Conservation (phyloP, 2,329 filamentous ascomycete genomes). For the Nectriaceae sp. region DNA sequence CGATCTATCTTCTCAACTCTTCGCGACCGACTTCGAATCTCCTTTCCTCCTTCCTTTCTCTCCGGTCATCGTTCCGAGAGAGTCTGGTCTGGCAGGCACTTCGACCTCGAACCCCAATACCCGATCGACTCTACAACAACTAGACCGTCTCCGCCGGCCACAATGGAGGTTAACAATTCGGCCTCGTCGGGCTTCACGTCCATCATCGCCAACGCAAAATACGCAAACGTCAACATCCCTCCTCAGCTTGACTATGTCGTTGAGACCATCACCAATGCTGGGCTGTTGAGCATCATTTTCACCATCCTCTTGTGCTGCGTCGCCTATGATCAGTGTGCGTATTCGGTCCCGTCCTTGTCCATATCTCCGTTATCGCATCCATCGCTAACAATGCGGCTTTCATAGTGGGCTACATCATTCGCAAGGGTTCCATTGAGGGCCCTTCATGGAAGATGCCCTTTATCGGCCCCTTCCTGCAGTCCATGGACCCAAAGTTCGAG, state of each 20-base stretch:
- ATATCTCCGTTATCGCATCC: not conserved
- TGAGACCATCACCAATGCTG: constrained; percentile 58
- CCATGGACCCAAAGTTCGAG: constrained; percentile 86
- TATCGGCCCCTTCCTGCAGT: constrained; percentile 94
- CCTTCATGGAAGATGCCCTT: constrained; percentile 78
- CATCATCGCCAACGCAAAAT: constrained; percentile 63
- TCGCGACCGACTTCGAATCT: constrained; percentile 3
- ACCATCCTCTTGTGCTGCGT: constrained; percentile 72
- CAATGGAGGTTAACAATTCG: constrained; percentile 60
- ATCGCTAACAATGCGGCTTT: constrained; percentile 21
- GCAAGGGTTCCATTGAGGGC: constrained; percentile 76
- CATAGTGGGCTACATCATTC: constrained; percentile 72
- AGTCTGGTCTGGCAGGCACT: not conserved
- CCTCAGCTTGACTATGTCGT: constrained; percentile 58
- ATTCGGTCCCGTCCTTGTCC: not conserved
- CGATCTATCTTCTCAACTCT: constrained; percentile 1
- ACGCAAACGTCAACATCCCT: constrained; percentile 50
- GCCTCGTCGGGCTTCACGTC: constrained; percentile 70
- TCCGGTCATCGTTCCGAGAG: not conserved
- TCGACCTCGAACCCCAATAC: not conserved
- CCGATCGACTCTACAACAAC: not conserved
- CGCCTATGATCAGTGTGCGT: constrained; percentile 88
- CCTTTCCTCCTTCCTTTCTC: not conserved
- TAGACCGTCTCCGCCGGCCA: constrained; percentile 3
- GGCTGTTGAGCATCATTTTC: constrained; percentile 63